These are phyloP conservation scores for Tetraselmis striata DNA, from an alignment of 139 green algal species.

Conservation along the genomic window DNA sequence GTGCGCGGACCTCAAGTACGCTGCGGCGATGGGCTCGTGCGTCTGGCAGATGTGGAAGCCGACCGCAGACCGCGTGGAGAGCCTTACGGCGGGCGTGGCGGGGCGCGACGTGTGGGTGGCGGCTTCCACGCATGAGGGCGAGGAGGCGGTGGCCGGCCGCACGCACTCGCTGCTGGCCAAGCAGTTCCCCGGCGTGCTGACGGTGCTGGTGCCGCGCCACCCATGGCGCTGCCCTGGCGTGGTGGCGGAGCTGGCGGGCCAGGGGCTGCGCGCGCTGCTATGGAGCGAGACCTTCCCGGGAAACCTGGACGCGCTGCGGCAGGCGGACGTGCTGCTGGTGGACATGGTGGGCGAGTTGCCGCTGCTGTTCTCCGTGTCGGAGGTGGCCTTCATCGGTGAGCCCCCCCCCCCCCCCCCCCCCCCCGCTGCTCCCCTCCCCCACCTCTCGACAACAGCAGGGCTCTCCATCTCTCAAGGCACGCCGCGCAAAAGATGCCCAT, in stretches of 20 bases:
- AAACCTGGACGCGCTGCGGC: background rate
- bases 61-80: background rate
- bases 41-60: constrained; percentile 38
- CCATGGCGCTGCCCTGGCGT: constrained; percentile 3
- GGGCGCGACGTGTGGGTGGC: constrained; percentile 43
- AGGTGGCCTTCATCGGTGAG: constrained; percentile 5
- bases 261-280: background rate
- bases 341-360: constrained; percentile 29
- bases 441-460: background rate
- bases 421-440: too few species aligned
- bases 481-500: too few species aligned
- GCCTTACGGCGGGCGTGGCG: constrained; percentile 9
- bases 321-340: constrained; percentile 44
- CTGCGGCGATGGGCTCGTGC: constrained; percentile 37
- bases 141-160: constrained; percentile 26
- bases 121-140: constrained; percentile 31
- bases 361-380: constrained; percentile 25
- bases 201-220: constrained; percentile 28
- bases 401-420: too few species aligned
- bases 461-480: too few species aligned
- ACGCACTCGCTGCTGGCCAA: constrained; percentile 25
- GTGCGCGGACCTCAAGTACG: constrained; percentile 52
- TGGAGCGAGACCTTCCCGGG: background rate
- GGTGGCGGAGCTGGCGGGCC: background rate
- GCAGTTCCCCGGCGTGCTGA: constrained; percentile 31